These are phyloP conservation scores for Saxispiralis lemnorum DNA, from an alignment of 495 filamentous ascomycete genomes.

Conservation along the genomic window DNA sequence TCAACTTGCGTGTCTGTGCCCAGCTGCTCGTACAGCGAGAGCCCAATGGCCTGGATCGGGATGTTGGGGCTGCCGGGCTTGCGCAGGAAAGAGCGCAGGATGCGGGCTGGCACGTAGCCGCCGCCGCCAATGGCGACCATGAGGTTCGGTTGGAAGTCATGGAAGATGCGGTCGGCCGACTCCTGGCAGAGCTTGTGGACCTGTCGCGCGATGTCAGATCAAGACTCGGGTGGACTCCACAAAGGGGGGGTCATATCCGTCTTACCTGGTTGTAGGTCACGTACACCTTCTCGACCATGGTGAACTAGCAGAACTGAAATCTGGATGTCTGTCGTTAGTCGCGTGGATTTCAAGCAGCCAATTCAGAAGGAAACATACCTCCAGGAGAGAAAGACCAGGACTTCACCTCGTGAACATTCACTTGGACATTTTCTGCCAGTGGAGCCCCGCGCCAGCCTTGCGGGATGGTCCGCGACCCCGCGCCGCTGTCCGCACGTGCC, in stretches of 20 bases:
- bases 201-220: slow-evolving; percentile 26
- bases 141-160: slow-evolving; percentile 72
- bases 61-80: slow-evolving; percentile 77
- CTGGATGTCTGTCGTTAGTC: not conserved
- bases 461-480: no score
- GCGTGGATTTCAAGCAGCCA: no score
- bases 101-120: slow-evolving; percentile 91
- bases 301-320: slow-evolving; percentile 17
- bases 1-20: slow-evolving; percentile 41
- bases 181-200: slow-evolving; percentile 92
- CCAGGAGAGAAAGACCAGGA: no score
- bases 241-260: not conserved
- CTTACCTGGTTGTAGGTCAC: slow-evolving; percentile 82
- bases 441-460: no score
- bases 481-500: no score
- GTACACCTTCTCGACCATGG: slow-evolving; percentile 78
- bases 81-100: slow-evolving; percentile 95
- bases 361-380: no score
- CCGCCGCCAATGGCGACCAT: slow-evolving; percentile 98
- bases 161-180: slow-evolving; percentile 62
- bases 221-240: not conserved
- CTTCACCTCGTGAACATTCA: no score
- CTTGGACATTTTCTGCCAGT: no score
- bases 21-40: slow-evolving; percentile 88
- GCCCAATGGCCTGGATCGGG: slow-evolving; percentile 95